Percentiles rank a stretch among this genome's conserved stretches.
phyloP scores from a whole-genome alignment of 768 basidiomycete species.

The Obba rivulosa region DNA sequence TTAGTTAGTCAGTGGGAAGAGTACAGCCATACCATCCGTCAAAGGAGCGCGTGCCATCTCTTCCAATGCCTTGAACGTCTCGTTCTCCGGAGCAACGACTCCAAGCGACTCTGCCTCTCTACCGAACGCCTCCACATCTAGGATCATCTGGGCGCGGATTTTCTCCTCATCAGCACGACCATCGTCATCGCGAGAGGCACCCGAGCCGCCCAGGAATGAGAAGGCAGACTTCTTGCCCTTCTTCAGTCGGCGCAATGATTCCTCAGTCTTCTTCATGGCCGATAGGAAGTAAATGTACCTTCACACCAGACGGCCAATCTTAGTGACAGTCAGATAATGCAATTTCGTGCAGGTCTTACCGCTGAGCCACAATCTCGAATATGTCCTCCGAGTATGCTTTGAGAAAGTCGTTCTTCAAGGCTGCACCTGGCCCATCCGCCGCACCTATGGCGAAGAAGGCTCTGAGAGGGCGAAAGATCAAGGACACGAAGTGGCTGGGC shows the following conservation, averaged over 20 bases:
- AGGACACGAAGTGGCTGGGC: constrained; percentile 81
- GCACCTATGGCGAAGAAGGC: constrained; percentile 62
- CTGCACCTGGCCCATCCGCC: constrained; percentile 52
- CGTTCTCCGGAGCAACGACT: constrained; percentile 49
- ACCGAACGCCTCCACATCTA: constrained; percentile 83
- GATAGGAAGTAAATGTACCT: constrained; percentile 80
- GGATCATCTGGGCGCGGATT: constrained; percentile 77
- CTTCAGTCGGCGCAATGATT: constrained; percentile 79
- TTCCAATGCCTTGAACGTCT: constrained; percentile 48
- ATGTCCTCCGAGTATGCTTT: constrained; percentile 51
- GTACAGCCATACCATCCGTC: constrained; percentile 22
- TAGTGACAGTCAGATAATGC: constrained; percentile 2
- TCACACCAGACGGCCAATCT: neutral
- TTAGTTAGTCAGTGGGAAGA: neutral
- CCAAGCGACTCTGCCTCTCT: constrained; percentile 69
- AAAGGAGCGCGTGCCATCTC: constrained; percentile 52
- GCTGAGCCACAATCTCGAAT: constrained; percentile 67
- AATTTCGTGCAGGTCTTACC: constrained; percentile 30
- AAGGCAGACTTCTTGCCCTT: constrained; percentile 79
- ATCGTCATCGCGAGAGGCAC: constrained; percentile 53
- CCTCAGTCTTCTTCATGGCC: constrained; percentile 89
- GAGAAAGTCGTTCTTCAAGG: constrained; percentile 51
- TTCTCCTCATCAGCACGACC: constrained; percentile 78
- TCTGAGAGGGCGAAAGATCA: constrained; percentile 76
- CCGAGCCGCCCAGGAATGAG: constrained; percentile 67